phyloP scores from a whole-genome alignment of 139 green algal species.

The Tetratostichococcus sp. region DNA sequence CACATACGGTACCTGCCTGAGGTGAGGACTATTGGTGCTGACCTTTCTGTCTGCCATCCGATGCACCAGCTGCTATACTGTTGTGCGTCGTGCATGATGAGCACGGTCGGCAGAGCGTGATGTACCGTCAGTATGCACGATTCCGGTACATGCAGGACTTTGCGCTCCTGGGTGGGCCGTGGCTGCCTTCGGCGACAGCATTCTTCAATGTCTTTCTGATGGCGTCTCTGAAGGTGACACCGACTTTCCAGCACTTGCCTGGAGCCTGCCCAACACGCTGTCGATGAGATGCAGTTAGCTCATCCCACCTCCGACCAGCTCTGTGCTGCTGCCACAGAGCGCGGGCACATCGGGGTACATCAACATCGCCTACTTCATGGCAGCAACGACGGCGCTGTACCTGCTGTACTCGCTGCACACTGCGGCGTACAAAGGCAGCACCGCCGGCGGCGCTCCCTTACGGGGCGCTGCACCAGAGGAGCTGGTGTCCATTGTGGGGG shows the following conservation, averaged over 20 bases:
- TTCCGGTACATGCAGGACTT: background rate
- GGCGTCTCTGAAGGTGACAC: background rate
- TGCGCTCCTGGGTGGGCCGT: background rate
- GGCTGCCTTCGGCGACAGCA: background rate
- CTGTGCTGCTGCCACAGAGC: too few species aligned
- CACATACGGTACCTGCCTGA: background rate
- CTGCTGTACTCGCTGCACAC: background rate
- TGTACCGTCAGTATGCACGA: too few species aligned
- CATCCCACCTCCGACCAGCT: too few species aligned
- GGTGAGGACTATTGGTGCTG: too few species aligned
- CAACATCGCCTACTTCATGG: background rate
- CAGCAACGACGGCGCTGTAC: background rate
- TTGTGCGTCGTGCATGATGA: too few species aligned
- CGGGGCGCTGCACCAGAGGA: background rate
- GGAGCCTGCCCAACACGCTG: too few species aligned
- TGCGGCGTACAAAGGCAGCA: background rate
- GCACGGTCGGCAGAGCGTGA: too few species aligned
- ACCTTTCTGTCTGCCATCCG: too few species aligned
- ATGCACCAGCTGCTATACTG: too few species aligned
- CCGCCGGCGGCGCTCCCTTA: too few species aligned
- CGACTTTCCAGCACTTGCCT: too few species aligned
- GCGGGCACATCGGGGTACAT: background rate
- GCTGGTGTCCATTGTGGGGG: background rate
- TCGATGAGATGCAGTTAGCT: too few species aligned
- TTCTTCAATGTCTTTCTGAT: background rate